Percentiles rank a stretch among this genome's conserved stretches.
Evolutionary conservation across 345 rosid genomes (phyloP).

Genomic region (Citrus inodora): DNA sequence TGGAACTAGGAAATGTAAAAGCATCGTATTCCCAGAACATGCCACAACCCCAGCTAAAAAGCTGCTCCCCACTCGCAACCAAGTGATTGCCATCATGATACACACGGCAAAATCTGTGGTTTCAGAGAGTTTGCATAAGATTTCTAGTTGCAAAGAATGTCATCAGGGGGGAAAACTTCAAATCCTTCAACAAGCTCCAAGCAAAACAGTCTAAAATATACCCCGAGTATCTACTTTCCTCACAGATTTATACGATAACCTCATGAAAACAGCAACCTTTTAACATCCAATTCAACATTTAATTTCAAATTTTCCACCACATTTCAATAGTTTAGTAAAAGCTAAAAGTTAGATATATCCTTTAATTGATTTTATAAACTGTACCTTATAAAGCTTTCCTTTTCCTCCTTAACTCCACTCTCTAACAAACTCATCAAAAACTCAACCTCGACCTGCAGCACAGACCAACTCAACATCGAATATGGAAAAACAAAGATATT

Average conservation of each 20-base stretch:
- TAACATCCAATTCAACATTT: background rate
- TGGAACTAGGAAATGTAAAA: background rate
- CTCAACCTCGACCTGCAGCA: conserved; percentile 27
- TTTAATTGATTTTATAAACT: background rate
- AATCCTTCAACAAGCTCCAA: background rate
- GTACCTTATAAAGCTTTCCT: conserved; percentile 18
- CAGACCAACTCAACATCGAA: background rate
- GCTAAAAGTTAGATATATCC: background rate
- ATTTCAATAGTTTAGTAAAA: background rate
- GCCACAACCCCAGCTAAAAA: background rate
- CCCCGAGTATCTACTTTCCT: background rate
- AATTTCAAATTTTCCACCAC: background rate
- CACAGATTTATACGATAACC: background rate
- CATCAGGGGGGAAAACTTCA: background rate
- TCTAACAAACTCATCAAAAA: conserved; percentile 24
- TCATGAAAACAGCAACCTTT: background rate
- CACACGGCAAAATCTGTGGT: background rate
- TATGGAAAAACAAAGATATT: background rate
- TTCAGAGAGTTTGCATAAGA: background rate
- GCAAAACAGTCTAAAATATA: background rate
- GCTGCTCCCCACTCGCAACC: too few relatives aligned
- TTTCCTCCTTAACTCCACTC: conserved; percentile 16
- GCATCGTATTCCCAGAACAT: background rate
- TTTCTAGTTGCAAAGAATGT: background rate
- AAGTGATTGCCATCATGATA: too few relatives aligned